phyloP scores from a whole-genome alignment of 495 filamentous ascomycete species.

The Daldinia decipiens region DNA sequence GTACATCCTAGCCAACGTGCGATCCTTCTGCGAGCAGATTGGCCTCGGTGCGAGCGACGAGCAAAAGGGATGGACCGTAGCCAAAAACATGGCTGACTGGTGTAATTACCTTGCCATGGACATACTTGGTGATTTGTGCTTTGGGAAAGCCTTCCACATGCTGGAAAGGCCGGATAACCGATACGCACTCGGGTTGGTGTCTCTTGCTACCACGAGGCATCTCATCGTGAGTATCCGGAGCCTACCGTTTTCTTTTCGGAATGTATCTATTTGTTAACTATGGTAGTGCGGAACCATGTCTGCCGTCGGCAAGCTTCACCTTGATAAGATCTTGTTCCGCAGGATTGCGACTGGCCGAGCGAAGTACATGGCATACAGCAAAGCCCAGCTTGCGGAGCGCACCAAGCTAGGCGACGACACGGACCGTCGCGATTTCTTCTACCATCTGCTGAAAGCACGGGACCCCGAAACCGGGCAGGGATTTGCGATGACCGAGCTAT shows the following conservation, averaged over 20 bases:
- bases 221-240: slow-evolving; percentile 58
- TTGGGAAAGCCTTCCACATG: slow-evolving; percentile 78
- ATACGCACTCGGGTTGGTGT: slow-evolving; percentile 66
- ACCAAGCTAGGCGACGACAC: slow-evolving; percentile 65
- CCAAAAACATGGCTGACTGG: slow-evolving; percentile 70
- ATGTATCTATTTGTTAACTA: slow-evolving; percentile 17
- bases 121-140: slow-evolving; percentile 75
- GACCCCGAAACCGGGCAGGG: slow-evolving; percentile 72
- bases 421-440: slow-evolving; percentile 73
- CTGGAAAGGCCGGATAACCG: slow-evolving; percentile 68
- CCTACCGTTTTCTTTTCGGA: neutral
- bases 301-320: slow-evolving; percentile 63
- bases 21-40: slow-evolving; percentile 61
- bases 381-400: slow-evolving; percentile 63
- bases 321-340: slow-evolving; percentile 68
- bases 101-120: slow-evolving; percentile 76
- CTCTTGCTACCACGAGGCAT: slow-evolving; percentile 65
- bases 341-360: slow-evolving; percentile 63
- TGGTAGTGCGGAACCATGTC: slow-evolving; percentile 65
- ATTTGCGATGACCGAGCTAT: slow-evolving; percentile 72
- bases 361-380: slow-evolving; percentile 67
- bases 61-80: slow-evolving; percentile 55
- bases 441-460: slow-evolving; percentile 65
- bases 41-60: slow-evolving; percentile 53
- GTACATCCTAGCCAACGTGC: slow-evolving; percentile 65